Percentiles rank a stretch among this genome's conserved stretches.
Evolutionary conservation across 2,329 filamentous ascomycete species (phyloP).

Genomic region (Aspergillus floridensis): DNA sequence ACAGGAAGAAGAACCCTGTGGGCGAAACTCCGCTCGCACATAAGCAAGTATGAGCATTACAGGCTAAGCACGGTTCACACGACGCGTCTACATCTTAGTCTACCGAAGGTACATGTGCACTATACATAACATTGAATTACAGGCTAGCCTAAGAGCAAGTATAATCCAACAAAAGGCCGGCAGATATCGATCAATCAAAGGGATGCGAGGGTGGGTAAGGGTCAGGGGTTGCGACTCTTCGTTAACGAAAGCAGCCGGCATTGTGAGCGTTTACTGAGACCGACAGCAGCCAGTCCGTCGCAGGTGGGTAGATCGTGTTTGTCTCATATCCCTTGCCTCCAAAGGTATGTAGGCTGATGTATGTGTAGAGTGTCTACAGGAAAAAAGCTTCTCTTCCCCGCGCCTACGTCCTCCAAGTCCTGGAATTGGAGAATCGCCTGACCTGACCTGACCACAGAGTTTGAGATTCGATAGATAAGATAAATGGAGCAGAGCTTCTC

Average conservation of each 20-base stretch:
- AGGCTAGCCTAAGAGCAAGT: background rate
- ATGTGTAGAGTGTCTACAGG: no score
- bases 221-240: no score
- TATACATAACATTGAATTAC: no score
- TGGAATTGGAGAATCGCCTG: background rate
- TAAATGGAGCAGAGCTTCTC: background rate
- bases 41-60: background rate
- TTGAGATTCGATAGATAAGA: background rate
- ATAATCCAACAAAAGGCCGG: background rate
- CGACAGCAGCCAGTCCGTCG: conserved; percentile 2
- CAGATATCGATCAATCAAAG: background rate
- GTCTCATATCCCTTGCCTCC: conserved; percentile 22
- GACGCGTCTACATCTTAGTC: background rate
- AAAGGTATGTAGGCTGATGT: conserved; percentile 8
- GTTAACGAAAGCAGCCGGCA: background rate
- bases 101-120: background rate
- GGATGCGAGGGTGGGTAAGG: no score
- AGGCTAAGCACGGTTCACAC: background rate
- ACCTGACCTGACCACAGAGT: background rate
- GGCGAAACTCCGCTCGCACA: background rate
- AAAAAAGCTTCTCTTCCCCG: background rate
- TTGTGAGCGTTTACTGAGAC: conserved; percentile 11
- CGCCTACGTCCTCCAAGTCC: conserved; percentile 7
- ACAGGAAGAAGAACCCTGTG: background rate
- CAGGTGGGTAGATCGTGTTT: conserved; percentile 12